phyloP scores from a whole-genome alignment of 148 eudicot genomes.

The Oxyria digyna region DNA sequence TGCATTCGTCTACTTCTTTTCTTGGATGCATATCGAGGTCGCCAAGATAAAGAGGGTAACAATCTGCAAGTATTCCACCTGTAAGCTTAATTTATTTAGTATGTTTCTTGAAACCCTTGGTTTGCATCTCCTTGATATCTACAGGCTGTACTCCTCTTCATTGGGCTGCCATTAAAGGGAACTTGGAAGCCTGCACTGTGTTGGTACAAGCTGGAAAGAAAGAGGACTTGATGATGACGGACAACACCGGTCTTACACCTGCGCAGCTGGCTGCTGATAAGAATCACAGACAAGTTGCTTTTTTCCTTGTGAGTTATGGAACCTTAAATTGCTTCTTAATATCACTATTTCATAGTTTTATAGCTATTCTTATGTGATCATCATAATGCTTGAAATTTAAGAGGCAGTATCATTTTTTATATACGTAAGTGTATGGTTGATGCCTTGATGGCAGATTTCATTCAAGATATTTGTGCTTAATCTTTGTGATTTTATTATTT shows the following conservation, averaged over 20 bases:
- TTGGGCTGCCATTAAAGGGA: conserved; percentile 99
- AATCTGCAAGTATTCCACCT: background rate
- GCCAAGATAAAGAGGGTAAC: conserved; percentile 96
- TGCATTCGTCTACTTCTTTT: conserved; percentile 89
- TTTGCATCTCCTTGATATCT: conserved; percentile 9
- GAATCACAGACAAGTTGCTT: conserved; percentile 98
- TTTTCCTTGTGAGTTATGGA: conserved; percentile 83
- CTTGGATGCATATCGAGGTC: conserved; percentile 92
- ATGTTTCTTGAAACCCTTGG: background rate
- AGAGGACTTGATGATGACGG: conserved; percentile 77
- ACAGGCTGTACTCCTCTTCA: conserved; percentile 98
- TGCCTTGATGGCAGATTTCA: background rate
- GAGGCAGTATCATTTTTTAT: background rate
- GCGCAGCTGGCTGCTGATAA: conserved; percentile 97
- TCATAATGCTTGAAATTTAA: background rate
- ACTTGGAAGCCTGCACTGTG: conserved; percentile 97
- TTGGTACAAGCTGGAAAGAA: conserved; percentile 97
- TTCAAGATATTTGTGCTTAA: background rate
- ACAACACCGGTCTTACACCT: conserved; percentile 88
- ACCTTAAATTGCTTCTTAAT: background rate
- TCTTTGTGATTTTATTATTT: background rate
- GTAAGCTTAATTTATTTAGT: background rate
- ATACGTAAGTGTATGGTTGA: background rate
- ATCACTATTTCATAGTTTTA: background rate
- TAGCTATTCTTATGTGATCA: background rate